Percentiles rank a stretch among this genome's conserved stretches.
Evolutionary conservation across 2,329 filamentous ascomycete genomes (phyloP).

Genomic region (Elsinoe necatrix): DNA sequence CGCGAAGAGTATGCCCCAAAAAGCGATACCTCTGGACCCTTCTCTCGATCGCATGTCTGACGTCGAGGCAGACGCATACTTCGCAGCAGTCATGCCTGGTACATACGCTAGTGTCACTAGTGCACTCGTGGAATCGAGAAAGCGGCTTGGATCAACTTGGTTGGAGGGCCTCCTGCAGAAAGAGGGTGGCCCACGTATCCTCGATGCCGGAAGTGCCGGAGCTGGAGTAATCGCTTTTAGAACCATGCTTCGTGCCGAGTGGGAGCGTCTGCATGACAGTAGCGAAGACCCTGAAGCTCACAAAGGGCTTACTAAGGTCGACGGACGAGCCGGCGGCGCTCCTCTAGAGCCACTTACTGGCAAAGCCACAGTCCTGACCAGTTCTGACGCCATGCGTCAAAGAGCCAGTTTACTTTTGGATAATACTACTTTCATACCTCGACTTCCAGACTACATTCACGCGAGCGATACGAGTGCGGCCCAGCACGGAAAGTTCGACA

Average conservation of each 20-base stretch:
- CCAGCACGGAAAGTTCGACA: constrained; percentile 58
- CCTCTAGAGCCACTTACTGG: constrained; percentile 48
- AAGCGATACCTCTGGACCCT: constrained; percentile 55
- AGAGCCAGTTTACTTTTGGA: constrained; percentile 69
- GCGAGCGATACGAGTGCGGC: constrained; percentile 42
- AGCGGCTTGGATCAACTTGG: constrained; percentile 64
- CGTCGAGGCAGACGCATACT: constrained; percentile 66
- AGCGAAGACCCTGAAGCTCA: constrained; percentile 17
- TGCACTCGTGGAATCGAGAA: constrained; percentile 63
- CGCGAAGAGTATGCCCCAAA: constrained; percentile 52
- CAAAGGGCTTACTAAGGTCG: constrained; percentile 25
- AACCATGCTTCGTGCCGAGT: constrained; percentile 72
- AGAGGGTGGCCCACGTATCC: constrained; percentile 53
- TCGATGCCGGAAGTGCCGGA: constrained; percentile 68
- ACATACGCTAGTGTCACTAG: constrained; percentile 61
- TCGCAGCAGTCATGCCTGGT: constrained; percentile 61
- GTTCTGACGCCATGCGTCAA: constrained; percentile 63
- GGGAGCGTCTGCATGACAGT: constrained; percentile 54
- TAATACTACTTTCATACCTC: constrained; percentile 84
- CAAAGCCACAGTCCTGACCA: constrained; percentile 72
- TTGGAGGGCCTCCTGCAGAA: constrained; percentile 54
- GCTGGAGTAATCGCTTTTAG: constrained; percentile 68
- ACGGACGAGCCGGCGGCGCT: constrained; percentile 32
- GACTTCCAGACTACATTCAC: constrained; percentile 78
- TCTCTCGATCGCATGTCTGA: constrained; percentile 59